Evolutionary conservation across 805 yeast species (phyloP).

Genomic region (Candida ponderosae): DNA sequence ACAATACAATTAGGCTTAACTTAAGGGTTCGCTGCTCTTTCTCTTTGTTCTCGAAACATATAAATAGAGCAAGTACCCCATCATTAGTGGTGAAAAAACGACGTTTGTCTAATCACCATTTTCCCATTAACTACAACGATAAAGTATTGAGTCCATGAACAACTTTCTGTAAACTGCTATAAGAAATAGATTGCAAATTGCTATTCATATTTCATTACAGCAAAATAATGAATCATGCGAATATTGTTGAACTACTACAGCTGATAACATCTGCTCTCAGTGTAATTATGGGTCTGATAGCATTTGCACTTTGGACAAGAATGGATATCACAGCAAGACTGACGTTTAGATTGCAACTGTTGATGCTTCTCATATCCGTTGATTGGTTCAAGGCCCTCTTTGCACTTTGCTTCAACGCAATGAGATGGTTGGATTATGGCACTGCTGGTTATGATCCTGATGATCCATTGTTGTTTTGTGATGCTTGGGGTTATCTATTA

Average conservation of each 20-base stretch:
- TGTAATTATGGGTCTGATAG: conserved; percentile 10
- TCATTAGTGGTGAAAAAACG: too few relatives aligned
- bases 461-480: conserved; percentile 6
- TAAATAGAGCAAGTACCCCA: too few relatives aligned
- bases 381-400: conserved; percentile 13
- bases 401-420: neutral
- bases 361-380: conserved; percentile 8
- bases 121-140: too few relatives aligned
- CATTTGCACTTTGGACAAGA: conserved; percentile 11
- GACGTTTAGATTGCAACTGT: conserved; percentile 13
- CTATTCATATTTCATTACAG: neutral
- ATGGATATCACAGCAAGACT: conserved; percentile 15
- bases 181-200: too few relatives aligned
- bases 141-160: too few relatives aligned
- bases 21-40: too few relatives aligned
- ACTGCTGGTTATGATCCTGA: neutral
- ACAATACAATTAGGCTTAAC: too few relatives aligned
- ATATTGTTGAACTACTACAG: neutral
- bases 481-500: conserved; percentile 13
- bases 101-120: too few relatives aligned
- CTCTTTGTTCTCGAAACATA: too few relatives aligned
- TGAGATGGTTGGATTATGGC: neutral
- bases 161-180: too few relatives aligned
- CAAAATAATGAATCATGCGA: too few relatives aligned
- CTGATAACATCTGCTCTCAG: conserved; percentile 1